These are phyloP conservation scores for Trametes elegans DNA, from an alignment of 768 basidiomycete genomes.

Conservation along the genomic window DNA sequence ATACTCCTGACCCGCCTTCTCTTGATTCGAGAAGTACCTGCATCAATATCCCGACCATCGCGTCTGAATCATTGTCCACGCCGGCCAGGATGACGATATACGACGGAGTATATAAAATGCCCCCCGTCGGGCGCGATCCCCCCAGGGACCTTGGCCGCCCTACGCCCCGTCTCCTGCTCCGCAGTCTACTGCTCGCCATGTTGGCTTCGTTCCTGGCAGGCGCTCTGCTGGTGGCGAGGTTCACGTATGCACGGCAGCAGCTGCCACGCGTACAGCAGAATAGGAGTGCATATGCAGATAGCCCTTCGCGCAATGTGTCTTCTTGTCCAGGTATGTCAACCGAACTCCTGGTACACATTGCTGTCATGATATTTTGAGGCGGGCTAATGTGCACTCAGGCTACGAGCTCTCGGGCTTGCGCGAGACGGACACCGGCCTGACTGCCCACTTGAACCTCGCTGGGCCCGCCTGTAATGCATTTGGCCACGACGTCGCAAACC, in stretches of 20 bases:
- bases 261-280: too few species aligned
- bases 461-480: conserved; percentile 64
- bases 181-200: conserved; percentile 9
- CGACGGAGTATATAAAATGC: conserved; percentile 1
- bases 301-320: conserved; percentile 15
- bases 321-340: conserved; percentile 16
- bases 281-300: too few species aligned
- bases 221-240: conserved; percentile 1
- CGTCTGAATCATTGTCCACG: too few species aligned
- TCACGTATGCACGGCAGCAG: background rate
- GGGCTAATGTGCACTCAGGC: conserved; percentile 34
- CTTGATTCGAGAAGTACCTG: conserved; percentile 6
- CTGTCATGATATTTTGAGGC: too few species aligned
- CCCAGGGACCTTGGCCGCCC: background rate
- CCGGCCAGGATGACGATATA: background rate
- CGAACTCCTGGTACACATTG: background rate
- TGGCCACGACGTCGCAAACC: conserved; percentile 52
- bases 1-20: conserved; percentile 1
- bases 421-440: conserved; percentile 48
- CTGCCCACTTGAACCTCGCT: conserved; percentile 52
- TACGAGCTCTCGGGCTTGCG: conserved; percentile 48
- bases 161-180: conserved; percentile 1
- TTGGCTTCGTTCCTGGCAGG: conserved; percentile 9
- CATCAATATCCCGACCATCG: too few species aligned
- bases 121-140: background rate